A percentile compares a stretch with the other conserved stretches of the same genome.
phyloP scores from a whole-genome alignment of 75 land plant genomes.

The Sequoia sempervirens region DNA sequence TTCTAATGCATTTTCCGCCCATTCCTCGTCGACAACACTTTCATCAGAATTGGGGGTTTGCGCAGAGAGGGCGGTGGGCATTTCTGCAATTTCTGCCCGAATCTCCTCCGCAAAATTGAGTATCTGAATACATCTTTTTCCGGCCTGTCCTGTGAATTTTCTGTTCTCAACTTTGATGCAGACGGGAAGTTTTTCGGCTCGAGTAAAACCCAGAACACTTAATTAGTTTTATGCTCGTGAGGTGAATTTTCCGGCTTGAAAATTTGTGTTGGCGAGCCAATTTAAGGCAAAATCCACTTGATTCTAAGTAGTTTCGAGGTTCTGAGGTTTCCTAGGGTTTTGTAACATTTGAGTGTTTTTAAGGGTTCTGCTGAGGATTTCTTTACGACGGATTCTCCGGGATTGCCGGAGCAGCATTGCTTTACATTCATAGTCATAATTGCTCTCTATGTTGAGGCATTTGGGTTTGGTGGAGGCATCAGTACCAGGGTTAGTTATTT shows the following conservation, averaged over 20 bases:
- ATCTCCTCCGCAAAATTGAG: background rate
- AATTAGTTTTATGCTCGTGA: background rate
- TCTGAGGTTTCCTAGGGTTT: too few species aligned
- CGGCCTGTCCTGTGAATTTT: background rate
- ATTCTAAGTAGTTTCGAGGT: background rate
- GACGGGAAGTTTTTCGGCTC: background rate
- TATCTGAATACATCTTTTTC: background rate
- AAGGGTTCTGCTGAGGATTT: too few species aligned
- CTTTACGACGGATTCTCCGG: too few species aligned
- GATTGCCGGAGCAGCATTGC: too few species aligned
- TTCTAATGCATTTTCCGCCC: too few species aligned
- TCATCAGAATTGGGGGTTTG: too few species aligned
- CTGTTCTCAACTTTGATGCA: background rate
- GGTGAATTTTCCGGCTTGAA: background rate
- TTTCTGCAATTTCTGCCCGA: conserved; percentile 5
- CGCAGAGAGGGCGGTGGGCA: background rate
- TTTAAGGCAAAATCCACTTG: background rate
- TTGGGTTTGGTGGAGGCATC: background rate
- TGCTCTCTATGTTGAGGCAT: conserved; percentile 2
- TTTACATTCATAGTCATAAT: too few species aligned
- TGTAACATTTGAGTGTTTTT: too few species aligned
- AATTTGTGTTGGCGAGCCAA: background rate
- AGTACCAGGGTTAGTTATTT: background rate
- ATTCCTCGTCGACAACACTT: too few species aligned
- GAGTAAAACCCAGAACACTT: background rate